Conservation (phyloP, 2,329 filamentous ascomycete species). For the Cucurbitaria berberidis region DNA sequence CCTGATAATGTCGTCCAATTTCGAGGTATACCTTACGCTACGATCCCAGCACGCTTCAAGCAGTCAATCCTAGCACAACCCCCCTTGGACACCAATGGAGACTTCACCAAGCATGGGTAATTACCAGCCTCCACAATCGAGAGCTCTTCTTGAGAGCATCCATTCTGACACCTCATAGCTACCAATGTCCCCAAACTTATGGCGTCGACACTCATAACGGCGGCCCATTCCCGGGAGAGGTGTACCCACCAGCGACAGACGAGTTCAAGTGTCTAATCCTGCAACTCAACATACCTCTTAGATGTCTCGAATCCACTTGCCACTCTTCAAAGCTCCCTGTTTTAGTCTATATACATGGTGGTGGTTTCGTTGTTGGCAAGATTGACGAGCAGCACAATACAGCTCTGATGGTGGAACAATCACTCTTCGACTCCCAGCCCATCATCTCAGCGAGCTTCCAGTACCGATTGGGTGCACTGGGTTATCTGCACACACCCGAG, state of each 20-base stretch:
- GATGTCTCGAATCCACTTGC: slow-evolving; percentile 5
- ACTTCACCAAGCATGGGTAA: slow-evolving; percentile 31
- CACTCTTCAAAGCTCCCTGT: slow-evolving; percentile 51
- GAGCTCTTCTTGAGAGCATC: neutral
- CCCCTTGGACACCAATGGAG: slow-evolving; percentile 1
- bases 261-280: slow-evolving; percentile 30
- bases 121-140: neutral
- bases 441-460: slow-evolving; percentile 27
- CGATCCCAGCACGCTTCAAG: slow-evolving; percentile 29
- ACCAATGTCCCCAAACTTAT: slow-evolving; percentile 26
- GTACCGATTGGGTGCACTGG: slow-evolving; percentile 36
- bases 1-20: slow-evolving; percentile 36
- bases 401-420: slow-evolving; percentile 29
- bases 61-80: slow-evolving; percentile 17
- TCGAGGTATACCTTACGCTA: slow-evolving; percentile 29
- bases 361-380: slow-evolving; percentile 53
- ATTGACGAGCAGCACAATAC: slow-evolving; percentile 35
- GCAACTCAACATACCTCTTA: slow-evolving; percentile 32
- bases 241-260: slow-evolving; percentile 4
- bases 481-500: slow-evolving; percentile 51
- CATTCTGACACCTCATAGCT: slow-evolving; percentile 8
- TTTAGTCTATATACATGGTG: slow-evolving; percentile 60
- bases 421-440: slow-evolving; percentile 21
- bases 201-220: slow-evolving; percentile 11
- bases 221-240: slow-evolving; percentile 16